Evolutionary conservation across 179 eudicot species (phyloP).

Genomic region (Patellifolia procumbens): DNA sequence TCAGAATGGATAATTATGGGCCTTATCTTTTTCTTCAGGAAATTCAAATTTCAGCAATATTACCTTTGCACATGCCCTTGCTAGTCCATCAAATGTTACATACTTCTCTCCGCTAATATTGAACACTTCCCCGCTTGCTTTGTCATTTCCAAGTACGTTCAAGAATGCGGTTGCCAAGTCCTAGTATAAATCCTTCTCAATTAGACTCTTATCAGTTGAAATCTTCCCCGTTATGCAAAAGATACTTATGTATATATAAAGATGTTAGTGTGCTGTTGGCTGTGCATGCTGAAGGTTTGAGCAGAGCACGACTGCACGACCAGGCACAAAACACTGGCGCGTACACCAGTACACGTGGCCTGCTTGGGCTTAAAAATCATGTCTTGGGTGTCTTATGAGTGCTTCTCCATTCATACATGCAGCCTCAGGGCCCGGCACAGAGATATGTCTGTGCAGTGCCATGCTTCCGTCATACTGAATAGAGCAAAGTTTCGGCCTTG

Average conservation of each 20-base stretch:
- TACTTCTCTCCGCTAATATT: slow-evolving; percentile 86
- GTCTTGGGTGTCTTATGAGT: too few species aligned
- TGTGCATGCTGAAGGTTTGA: too few species aligned
- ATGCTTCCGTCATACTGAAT: too few species aligned
- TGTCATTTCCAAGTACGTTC: slow-evolving; percentile 78
- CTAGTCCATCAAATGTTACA: slow-evolving; percentile 95
- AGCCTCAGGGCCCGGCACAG: too few species aligned
- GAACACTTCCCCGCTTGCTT: slow-evolving; percentile 79
- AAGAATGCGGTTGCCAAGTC: slow-evolving; percentile 83
- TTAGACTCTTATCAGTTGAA: not conserved
- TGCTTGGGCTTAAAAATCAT: too few species aligned
- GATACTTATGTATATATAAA: not conserved
- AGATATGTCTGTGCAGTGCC: too few species aligned
- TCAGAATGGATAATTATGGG: not conserved
- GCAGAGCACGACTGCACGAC: too few species aligned
- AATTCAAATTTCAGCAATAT: not conserved
- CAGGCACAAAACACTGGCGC: too few species aligned
- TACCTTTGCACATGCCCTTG: slow-evolving; percentile 98
- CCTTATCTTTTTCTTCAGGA: not conserved
- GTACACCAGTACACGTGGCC: too few species aligned
- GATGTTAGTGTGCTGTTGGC: too few species aligned
- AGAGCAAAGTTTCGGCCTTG: too few species aligned
- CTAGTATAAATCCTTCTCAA: slow-evolving; percentile 30
- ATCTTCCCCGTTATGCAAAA: not conserved
- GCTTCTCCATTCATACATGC: too few species aligned